Evolutionary conservation across 2,329 filamentous ascomycete species (phyloP), one percentile per base, ranked within the genome.

Genomic region (Harringtonia aguacate): DNA sequence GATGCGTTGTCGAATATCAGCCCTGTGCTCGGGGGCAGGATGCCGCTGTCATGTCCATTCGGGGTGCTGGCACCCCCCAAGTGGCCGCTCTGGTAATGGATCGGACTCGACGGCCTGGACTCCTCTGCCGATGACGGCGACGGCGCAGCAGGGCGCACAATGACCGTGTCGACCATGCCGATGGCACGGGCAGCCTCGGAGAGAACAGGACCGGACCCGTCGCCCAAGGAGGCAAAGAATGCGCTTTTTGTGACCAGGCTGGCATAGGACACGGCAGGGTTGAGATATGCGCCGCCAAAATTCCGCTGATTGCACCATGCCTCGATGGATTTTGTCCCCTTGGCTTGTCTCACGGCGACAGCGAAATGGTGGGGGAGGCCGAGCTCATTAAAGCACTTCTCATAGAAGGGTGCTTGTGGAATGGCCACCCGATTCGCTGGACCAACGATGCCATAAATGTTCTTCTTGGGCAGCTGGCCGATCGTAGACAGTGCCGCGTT

Each of bases 301-400:
- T 79, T 76, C 42, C 75, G 76, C 55, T 86, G 81, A 46, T 79
- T 75, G 53, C 86, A 78, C 61, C 86, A 81, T 1, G 77, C 67
- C 57, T 89, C 84, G 48, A 92, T 74, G 15, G 77, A 79, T 4
- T 72, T 72, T 41, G 77, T 74, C 2, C 75, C 77, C 50, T 74
- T 79, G 5, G 77, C 70, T 4, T 79, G 77, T 43, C 83, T 72
- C 58, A 90, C 85, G 9, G 90, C 78, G 31, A 83, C 80, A 14
- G 77, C 73, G 52, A 92, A 85, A 39, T 84, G 79, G 55, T 94
- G 86, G 12, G 86, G 86, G n/a, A 94, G 66, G n/a, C 86, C 85
- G 10, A 94, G 73, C 55, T 86, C 81, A 54, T 86, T 86, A 61
- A 86, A 82, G 53, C 82, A 86, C 55, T 85, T 94, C 56, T 89